Conservation (phyloP, 2,329 filamentous ascomycete genomes). For the Arthrobotrys sphaeroides region DNA sequence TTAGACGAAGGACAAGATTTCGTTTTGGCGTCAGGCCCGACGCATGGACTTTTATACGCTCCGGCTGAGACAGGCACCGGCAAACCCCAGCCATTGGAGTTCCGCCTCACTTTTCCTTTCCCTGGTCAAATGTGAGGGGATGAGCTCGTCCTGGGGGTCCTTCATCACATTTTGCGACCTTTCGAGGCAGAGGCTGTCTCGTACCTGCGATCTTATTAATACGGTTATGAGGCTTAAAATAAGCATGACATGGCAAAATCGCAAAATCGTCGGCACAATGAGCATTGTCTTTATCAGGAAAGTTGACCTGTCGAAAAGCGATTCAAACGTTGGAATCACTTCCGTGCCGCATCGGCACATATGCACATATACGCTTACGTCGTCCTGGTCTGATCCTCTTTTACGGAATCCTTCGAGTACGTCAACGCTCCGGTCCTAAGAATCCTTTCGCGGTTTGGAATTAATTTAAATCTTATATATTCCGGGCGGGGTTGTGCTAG, state of each 20-base stretch:
- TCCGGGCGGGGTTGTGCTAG: not conserved
- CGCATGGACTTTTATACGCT: conserved; percentile 19
- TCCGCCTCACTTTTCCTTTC: conserved; percentile 3
- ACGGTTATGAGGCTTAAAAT: not conserved
- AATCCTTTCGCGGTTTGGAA: not conserved
- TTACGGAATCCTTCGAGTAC: not conserved
- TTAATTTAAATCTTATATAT: not conserved
- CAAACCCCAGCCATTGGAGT: conserved; percentile 11
- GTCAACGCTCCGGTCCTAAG: not conserved
- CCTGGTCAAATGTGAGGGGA: not conserved
- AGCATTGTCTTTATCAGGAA: no score
- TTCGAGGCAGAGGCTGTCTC: not conserved
- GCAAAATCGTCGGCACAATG: no score
- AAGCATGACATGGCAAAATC: no score
- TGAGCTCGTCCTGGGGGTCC: not conserved
- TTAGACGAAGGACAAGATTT: conserved; percentile 9
- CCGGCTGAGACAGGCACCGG: conserved; percentile 9
- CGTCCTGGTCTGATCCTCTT: not conserved
- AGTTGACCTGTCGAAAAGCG: no score
- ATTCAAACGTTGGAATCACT: not conserved
- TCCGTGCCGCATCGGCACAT: not conserved
- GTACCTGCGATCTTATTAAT: not conserved
- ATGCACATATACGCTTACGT: conserved; percentile 10
- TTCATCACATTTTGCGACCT: not conserved
- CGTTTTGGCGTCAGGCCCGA: conserved; percentile 15